Base-by-base conservation (phyloP, 768 basidiomycete genomes). In the Phaffia tasmanica region DNA sequence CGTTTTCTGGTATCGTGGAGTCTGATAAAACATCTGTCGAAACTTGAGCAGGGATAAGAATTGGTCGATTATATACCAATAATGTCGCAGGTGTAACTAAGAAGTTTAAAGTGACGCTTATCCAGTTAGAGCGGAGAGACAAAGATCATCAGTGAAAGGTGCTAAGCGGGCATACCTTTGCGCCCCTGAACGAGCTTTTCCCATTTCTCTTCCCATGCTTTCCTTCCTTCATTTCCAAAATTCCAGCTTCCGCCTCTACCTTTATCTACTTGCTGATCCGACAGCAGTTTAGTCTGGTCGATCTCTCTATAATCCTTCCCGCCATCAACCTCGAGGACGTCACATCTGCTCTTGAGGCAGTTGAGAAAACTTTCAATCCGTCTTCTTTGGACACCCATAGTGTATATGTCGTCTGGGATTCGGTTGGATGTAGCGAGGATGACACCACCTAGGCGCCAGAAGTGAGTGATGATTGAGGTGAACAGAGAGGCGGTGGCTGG, bases 361-460 rank as follows among this genome's bases (percentile, higher is more conserved):
- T 27, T 51, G 18, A 69, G 29, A 23, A 69, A 69, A 15, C 62
- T 57, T n/a, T 69, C 67, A 35, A 69, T 54, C 5, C 67, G 49
- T 54, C 64, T 63, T 21, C 46, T 1, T 47, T 64, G 63, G 19
- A 69, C 67, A 42, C 67, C 67, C 47, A 46, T 42, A 23, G 62
- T 59, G 42, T 69, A 69, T 1, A 69, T 62, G 32, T 69, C 67
- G 1, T 57, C 57, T 3, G 67, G 67, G 2, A 69, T 30, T 0
- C 67, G 67, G 30, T 69, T 69, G 9, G 67, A 69, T 5, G 67
- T 69, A 27, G 62, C 50, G 19, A 69, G 62, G 14, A 69, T 42
- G 30, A 69, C 67, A 7, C 67, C 67, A 29, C 67, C 67, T 1
- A 64, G 57, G 0, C 67, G 67, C 62, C 62, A 69, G 27, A 27